Base-by-base conservation (phyloP, 345 rosid species). In the Jatropha curcas region DNA sequence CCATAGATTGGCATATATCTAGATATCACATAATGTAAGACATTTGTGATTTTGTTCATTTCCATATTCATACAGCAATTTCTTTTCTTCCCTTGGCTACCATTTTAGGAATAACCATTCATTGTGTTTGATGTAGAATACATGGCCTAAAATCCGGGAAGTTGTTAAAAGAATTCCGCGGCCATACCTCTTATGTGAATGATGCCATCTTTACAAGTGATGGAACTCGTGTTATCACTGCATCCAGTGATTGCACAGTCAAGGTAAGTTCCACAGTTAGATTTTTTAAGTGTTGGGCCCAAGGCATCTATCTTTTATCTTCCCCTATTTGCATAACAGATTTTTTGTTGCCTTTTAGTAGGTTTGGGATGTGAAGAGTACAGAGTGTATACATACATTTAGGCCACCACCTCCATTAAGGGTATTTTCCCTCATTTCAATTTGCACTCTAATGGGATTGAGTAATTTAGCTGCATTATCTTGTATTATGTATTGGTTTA, bases 121-220 rank as follows among this genome's bases (percentile, higher is more conserved):
- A 56, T 46, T 51, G 45, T 72, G 28, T 55, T 78, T 72, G 51
- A 27, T 84, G 85, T 70, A 92, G 99, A 79, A 90, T 95, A 73
- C 99, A 95, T 77, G 99, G 99, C 71, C 81, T 95, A 65, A 95
- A 95, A 82, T 95, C 99, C 61, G 99, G 98, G 41, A 95, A 92
- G 85, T 61, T 91, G 88, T 83, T 95, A 82, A 96, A 92, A 80
- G 98, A 96, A 80, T 96, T 93, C 30, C 93, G 97, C 25, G 98
- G 99, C 61, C 99, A 95, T 71, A 30, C 88, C 71, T 91, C 92
- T 30, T 91, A 87, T 75, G 99, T 95, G 45, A 95, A 92, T 86
- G 88, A 92, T 76, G 99, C 98, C 69, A 89, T 93, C 82, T 96
- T 88, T 80, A 93, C 95, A 30, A 86, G 81, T 80, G 97, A 96